phyloP scores from a whole-genome alignment of 176 grass and related monocot species.

The Bothriochloa decipiens region DNA sequence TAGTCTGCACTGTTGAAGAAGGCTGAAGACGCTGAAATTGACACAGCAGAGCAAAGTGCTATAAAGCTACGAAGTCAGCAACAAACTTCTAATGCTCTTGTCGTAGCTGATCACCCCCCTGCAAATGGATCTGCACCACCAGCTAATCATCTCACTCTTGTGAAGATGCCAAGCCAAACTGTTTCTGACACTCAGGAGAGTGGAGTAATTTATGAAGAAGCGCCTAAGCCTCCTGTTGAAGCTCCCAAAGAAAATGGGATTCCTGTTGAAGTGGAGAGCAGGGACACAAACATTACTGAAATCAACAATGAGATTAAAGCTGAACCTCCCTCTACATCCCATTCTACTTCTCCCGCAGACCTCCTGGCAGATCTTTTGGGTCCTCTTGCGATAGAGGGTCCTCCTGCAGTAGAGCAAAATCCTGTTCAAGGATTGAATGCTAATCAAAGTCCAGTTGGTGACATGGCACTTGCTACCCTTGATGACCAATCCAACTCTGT shows the following conservation, averaged over 20 bases:
- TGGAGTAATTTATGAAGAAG: constrained; percentile 49
- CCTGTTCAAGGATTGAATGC: constrained; percentile 57
- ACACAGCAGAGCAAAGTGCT: constrained; percentile 98
- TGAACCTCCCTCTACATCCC: constrained; percentile 55
- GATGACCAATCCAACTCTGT: constrained; percentile 79
- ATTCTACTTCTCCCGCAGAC: constrained; percentile 61
- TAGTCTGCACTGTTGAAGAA: constrained; percentile 97
- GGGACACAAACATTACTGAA: constrained; percentile 22
- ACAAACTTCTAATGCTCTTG: constrained; percentile 88
- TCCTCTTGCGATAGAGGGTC: constrained; percentile 93
- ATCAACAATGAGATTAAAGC: constrained; percentile 50
- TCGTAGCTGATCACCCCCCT: constrained; percentile 68
- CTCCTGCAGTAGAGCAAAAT: constrained; percentile 62
- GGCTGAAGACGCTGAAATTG: constrained; percentile 97
- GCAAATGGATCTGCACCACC: constrained; percentile 73
- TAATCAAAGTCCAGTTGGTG: constrained; percentile 64
- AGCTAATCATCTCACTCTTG: constrained; percentile 79
- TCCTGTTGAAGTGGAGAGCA: constrained; percentile 52
- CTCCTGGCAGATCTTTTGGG: constrained; percentile 95
- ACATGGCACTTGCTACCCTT: constrained; percentile 84
- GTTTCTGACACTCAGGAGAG: constrained; percentile 67
- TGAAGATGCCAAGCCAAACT: constrained; percentile 92
- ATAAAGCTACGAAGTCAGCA: constrained; percentile 96
- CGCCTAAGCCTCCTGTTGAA: constrained; percentile 27
- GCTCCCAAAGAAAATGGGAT: constrained; percentile 70